These are phyloP conservation scores for Meyerozyma elateridarum DNA, from an alignment of 1,139 yeast species.

Conservation along the genomic window DNA sequence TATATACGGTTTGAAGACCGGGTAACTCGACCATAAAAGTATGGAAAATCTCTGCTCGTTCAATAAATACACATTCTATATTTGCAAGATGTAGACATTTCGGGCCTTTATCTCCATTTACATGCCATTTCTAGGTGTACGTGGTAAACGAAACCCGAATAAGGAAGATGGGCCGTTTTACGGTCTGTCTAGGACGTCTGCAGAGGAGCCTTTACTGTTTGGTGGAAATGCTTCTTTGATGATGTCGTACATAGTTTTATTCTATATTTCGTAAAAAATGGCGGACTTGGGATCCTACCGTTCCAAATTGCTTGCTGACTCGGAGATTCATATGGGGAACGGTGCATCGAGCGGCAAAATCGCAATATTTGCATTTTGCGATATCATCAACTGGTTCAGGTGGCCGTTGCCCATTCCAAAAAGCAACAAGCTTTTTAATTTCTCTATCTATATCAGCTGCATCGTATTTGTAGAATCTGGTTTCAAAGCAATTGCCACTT, in stretches of 20 bases:
- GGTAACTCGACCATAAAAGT: neutral
- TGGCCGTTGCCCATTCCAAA: conserved; percentile 52
- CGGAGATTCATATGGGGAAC: conserved; percentile 22
- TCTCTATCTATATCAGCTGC: conserved; percentile 20
- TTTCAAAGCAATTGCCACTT: conserved; percentile 33
- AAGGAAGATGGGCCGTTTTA: no score
- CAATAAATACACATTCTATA: neutral
- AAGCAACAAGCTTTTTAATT: conserved; percentile 30
- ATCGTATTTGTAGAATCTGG: conserved; percentile 32
- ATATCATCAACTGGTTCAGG: conserved; percentile 38
- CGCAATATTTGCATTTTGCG: conserved; percentile 50
- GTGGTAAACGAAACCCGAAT: conserved; percentile 48
- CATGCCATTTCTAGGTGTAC: conserved; percentile 37
- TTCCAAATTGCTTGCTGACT: conserved; percentile 4
- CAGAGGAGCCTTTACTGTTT: conserved; percentile 34
- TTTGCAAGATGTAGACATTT: conserved; percentile 5
- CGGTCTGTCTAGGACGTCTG: conserved; percentile 32
- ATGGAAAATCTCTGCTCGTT: neutral
- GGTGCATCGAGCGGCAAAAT: conserved; percentile 34
- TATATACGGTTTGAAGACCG: no score
- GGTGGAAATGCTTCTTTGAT: conserved; percentile 32
- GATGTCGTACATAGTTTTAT: conserved; percentile 28
- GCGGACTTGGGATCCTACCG: conserved; percentile 1
- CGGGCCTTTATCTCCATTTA: conserved; percentile 44
- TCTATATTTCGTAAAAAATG: conserved; percentile 2